These are phyloP conservation scores for Rhodamnia argentea DNA, from an alignment of 345 rosid genomes.

Conservation along the genomic window DNA sequence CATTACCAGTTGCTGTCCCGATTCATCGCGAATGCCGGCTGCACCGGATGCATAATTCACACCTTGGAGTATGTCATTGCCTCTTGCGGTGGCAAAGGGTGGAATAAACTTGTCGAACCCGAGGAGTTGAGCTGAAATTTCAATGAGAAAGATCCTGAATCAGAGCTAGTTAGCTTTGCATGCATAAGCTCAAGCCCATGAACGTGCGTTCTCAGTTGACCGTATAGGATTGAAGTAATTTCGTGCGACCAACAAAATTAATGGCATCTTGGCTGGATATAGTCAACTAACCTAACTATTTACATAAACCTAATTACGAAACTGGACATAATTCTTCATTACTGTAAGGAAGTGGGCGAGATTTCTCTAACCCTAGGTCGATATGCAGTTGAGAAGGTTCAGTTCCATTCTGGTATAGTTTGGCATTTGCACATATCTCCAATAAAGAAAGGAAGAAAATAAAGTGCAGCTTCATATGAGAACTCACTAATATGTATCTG, in stretches of 20 bases:
- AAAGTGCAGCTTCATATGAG: neutral
- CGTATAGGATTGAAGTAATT: neutral
- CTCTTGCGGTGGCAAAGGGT: slow-evolving; percentile 17
- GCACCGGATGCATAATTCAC: slow-evolving; percentile 8
- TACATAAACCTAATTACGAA: neutral
- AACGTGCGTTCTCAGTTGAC: neutral
- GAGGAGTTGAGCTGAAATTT: slow-evolving; percentile 16
- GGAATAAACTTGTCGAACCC: slow-evolving; percentile 26
- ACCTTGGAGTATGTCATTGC: slow-evolving; percentile 3
- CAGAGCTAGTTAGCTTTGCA: neutral
- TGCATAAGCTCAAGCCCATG: neutral
- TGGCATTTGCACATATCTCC: neutral
- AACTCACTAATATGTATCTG: neutral
- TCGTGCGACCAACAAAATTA: neutral
- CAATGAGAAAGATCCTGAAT: neutral
- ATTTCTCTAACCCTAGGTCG: neutral
- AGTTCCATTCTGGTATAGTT: neutral
- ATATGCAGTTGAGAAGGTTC: neutral
- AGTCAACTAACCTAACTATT: neutral
- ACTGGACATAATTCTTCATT: neutral
- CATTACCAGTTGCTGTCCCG: neutral
- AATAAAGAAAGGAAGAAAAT: neutral
- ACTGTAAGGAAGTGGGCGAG: neutral
- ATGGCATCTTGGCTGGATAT: neutral
- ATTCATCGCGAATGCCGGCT: slow-evolving; percentile 6